Evolutionary conservation across 2,329 filamentous ascomycete species (phyloP).

Genomic region (Phyllosticta citrichinensis): DNA sequence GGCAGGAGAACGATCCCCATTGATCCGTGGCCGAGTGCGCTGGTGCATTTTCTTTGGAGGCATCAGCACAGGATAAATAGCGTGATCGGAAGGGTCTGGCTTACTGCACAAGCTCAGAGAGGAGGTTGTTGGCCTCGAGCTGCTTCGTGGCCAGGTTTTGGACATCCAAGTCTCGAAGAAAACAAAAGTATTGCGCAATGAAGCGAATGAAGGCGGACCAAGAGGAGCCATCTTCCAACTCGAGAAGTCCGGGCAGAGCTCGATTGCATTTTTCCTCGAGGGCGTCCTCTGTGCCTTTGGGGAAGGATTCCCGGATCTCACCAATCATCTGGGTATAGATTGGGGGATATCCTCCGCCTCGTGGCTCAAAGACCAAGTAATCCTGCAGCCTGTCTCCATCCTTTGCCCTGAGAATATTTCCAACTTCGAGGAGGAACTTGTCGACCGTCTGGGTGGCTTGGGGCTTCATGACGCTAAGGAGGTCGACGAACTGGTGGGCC

Average conservation of each 20-base stretch:
- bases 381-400: slow-evolving; percentile 57
- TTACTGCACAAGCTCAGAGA: slow-evolving; percentile 67
- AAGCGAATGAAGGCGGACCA: slow-evolving; percentile 75
- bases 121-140: slow-evolving; percentile 61
- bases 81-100: slow-evolving; percentile 22
- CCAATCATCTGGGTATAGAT: slow-evolving; percentile 58
- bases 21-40: slow-evolving; percentile 67
- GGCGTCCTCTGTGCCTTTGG: slow-evolving; percentile 37
- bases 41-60: slow-evolving; percentile 61
- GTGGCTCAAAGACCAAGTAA: slow-evolving; percentile 65
- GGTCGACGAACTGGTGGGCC: not conserved
- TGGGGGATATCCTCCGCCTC: slow-evolving; percentile 43
- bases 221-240: slow-evolving; percentile 45
- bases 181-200: slow-evolving; percentile 69
- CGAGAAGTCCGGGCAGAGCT: slow-evolving; percentile 44
- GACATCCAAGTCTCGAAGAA: slow-evolving; percentile 71
- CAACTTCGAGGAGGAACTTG: slow-evolving; percentile 58
- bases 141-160: slow-evolving; percentile 45
- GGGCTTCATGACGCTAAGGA: slow-evolving; percentile 11
- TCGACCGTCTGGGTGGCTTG: slow-evolving; percentile 53
- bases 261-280: slow-evolving; percentile 55
- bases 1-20: slow-evolving; percentile 75
- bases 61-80: not conserved
- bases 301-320: slow-evolving; percentile 55
- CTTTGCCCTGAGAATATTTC: slow-evolving; percentile 49